Percentiles rank a stretch among this genome's conserved stretches.
Conservation (phyloP, 1,139 yeast species). For the Debaryomyces subglobosus region DNA sequence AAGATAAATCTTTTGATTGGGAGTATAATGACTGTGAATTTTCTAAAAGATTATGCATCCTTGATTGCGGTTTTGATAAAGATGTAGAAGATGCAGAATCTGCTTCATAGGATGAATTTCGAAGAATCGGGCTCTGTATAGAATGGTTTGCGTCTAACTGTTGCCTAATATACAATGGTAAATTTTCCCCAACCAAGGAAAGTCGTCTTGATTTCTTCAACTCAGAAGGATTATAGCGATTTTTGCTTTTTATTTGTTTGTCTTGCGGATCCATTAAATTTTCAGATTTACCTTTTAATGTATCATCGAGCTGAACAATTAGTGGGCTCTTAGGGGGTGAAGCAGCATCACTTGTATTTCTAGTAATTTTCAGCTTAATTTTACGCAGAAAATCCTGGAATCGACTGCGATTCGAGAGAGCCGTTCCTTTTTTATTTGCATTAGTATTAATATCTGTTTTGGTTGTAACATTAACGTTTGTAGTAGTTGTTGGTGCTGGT, state of each 20-base stretch:
- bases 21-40: constrained; percentile 45
- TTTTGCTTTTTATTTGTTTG: constrained; percentile 4
- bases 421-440: background rate
- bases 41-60: constrained; percentile 39
- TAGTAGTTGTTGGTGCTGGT: constrained; percentile 36
- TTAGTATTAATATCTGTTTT: constrained; percentile 25
- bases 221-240: background rate
- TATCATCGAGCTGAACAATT: constrained; percentile 4
- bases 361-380: constrained; percentile 15
- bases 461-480: constrained; percentile 40
- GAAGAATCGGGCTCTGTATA: background rate
- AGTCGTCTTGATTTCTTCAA: constrained; percentile 23
- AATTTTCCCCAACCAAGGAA: constrained; percentile 42
- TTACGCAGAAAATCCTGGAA: constrained; percentile 18
- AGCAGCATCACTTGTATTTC: background rate
- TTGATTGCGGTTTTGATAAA: constrained; percentile 19
- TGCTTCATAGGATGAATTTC: background rate
- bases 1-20: constrained; percentile 23
- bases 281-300: constrained; percentile 2
- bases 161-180: constrained; percentile 42
- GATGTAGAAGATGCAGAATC: background rate
- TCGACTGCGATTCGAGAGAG: constrained; percentile 11
- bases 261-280: background rate
- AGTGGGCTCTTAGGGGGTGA: background rate
- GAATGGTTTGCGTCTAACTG: constrained; percentile 23